These are phyloP conservation scores for Candida ponderosae DNA, from an alignment of 805 yeast genomes.

Conservation along the genomic window DNA sequence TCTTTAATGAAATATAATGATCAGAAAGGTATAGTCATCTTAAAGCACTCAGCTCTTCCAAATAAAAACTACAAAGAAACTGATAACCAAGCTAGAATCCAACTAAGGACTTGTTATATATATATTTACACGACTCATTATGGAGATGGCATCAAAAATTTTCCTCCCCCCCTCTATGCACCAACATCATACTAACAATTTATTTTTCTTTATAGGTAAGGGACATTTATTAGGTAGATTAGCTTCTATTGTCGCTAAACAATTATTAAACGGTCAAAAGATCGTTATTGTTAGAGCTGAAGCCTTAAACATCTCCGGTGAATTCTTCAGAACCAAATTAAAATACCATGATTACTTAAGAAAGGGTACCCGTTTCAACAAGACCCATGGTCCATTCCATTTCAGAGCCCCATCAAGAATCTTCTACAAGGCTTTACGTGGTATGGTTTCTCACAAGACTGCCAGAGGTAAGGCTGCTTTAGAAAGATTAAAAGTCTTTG, in stretches of 20 bases:
- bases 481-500: slow-evolving; percentile 98
- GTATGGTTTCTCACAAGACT: slow-evolving; percentile 99
- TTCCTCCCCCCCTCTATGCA: background rate
- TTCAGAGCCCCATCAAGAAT: slow-evolving; percentile 99
- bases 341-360: slow-evolving; percentile 99
- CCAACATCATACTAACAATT: slow-evolving; percentile 12
- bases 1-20: too few species aligned
- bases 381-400: slow-evolving; percentile 99
- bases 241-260: slow-evolving; percentile 98
- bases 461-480: slow-evolving; percentile 99
- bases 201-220: slow-evolving; percentile 47
- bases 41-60: background rate
- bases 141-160: slow-evolving; percentile 1
- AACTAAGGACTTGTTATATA: background rate
- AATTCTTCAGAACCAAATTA: slow-evolving; percentile 99
- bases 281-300: slow-evolving; percentile 96
- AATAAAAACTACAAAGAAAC: slow-evolving; percentile 4
- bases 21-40: background rate
- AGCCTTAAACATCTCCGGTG: slow-evolving; percentile 98
- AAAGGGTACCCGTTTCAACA: slow-evolving; percentile 98
- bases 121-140: background rate
- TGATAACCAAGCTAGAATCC: background rate
- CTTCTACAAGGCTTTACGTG: slow-evolving; percentile 99
- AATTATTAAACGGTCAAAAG: slow-evolving; percentile 96
- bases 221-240: slow-evolving; percentile 99